Evolutionary conservation across 441 rosid genomes (phyloP), one percentile per base, ranked within the genome.

Genomic region (Biscutella laevigata): DNA sequence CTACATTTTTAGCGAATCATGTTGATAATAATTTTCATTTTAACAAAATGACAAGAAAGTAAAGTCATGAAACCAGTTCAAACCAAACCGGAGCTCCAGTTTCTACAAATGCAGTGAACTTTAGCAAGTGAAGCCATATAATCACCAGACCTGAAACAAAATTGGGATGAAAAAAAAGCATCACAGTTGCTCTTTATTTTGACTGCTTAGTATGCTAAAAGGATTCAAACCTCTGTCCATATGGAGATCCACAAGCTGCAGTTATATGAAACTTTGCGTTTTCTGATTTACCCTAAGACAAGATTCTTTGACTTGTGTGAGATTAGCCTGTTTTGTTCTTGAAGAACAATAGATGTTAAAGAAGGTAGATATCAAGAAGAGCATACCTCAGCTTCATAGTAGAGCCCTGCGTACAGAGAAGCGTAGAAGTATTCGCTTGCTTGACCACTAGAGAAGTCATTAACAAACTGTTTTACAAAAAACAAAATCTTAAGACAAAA

Each of bases 121-220:
- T 83, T 86, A 56, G 87, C 89, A 59, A 83, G 82, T 5, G 89
- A 63, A 59, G 82, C 89, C 89, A 83, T 83, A 42, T 83, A 86
- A 68, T 86, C 89, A 64, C 77, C 77, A 7, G 89, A 80, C 74
- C 95, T 86, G 83, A 37, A 70, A 76, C 7, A 36, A 50, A 8
- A 8, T 17, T 40, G 45, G 46, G 15, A 56, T 46, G 6, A 24
- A 38, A 15, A 56, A 12, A 11, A 3, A 48, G 39, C 15, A 59
- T 21, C 19, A n/a, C 13, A 0, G 2, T 6, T 49, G 2, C 7
- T 64, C 32, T 54, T 47, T 33, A 15, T 42, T n/a, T n/a, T 44
- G 4, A 51, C 6, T 32, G 17, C 30, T 27, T 1, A 19, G 12
- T 53, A 6, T 30, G 45, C 7, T 4, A 4, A 19, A 35, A 11